Evolutionary conservation across 2,329 filamentous ascomycete genomes (phyloP), one percentile per base, ranked within the genome.

Genomic region (Ceratocystis diversiconidia): DNA sequence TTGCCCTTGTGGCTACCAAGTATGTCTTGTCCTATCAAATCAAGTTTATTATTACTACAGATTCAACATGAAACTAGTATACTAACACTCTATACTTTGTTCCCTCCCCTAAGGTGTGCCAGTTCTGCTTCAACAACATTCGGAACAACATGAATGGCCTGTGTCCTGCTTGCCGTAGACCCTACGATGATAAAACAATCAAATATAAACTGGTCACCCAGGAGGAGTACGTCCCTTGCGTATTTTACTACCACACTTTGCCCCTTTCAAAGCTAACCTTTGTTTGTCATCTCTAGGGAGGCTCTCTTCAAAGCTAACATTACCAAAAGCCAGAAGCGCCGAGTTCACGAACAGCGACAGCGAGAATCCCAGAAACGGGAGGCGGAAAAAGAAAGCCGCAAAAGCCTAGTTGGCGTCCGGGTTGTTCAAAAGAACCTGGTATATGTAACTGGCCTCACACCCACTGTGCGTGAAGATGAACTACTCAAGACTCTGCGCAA

Each of bases 51-150:
- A 32, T 59, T 8, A 6, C 19, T 3, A n/a, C 17, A 6, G 17
- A 8, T 12, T n/a, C 28, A n/a, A 36, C 17, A 6, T 2, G 5
- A 30, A 8, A 36, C n/a, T 22, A 32, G 55, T 36, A 17, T 36
- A 7, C 55, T 59, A 59, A 59, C 28, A 8, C 25, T 36, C 12
- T 59, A 15, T 59, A 1, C 12, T 25, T n/a, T 30, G 2, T 59
- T 59, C 17, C 22, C 30, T 10, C 17, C 17, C 17, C 6, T n/a
- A 57, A 96, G 92, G 92, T 99, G 75, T 99, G 94, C 77, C 95
- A 99, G 80, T 99, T 99, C 77, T 99, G 94, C 78, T 99, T 92
- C 80, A 96, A 99, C 78, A 99, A 97, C 75, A 95, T 99, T 75
- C 95, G 95, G 78, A 95, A 89, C 71, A 96, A 96, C 72, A 91